Percentiles rank a stretch among this genome's conserved stretches.
phyloP scores from a whole-genome alignment of 371 early-diverging fungal genomes.

The Enterocytospora artemiae region DNA sequence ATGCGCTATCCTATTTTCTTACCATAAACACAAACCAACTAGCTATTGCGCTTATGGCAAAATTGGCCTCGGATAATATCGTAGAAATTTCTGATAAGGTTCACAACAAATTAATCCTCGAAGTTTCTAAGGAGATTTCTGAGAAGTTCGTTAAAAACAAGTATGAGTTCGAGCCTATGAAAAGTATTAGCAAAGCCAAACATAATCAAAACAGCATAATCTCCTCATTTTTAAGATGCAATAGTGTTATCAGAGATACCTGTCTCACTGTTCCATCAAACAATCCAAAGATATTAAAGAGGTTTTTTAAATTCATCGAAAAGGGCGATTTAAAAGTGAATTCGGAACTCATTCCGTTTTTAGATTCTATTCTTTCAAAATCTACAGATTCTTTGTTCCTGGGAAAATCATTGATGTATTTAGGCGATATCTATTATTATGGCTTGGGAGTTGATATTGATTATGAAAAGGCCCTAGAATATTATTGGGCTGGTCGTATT shows the following conservation, averaged over 20 bases:
- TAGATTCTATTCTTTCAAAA: slow-evolving; percentile 14
- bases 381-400: slow-evolving; percentile 46
- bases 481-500: slow-evolving; percentile 45
- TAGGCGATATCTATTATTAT: slow-evolving; percentile 56
- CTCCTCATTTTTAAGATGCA: neutral
- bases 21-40: no score
- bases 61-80: no score
- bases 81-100: no score
- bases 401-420: no score
- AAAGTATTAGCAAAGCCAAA: neutral
- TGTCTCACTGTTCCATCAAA: slow-evolving; percentile 22
- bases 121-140: slow-evolving; percentile 1
- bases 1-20: no score
- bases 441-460: slow-evolving; percentile 47
- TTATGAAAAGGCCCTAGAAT: slow-evolving; percentile 52
- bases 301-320: slow-evolving; percentile 44
- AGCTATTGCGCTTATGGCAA: no score
- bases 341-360: slow-evolving; percentile 33
- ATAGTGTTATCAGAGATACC: slow-evolving; percentile 13
- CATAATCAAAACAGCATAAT: neutral
- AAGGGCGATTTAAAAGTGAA: slow-evolving; percentile 38
- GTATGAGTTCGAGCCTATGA: slow-evolving; percentile 14
- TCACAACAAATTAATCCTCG: neutral
- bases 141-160: slow-evolving; percentile 12
- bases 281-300: slow-evolving; percentile 25